Percentiles rank a stretch among this genome's conserved stretches.
Evolutionary conservation across 805 yeast species (phyloP).

Genomic region (Isabelozyma heimii): DNA sequence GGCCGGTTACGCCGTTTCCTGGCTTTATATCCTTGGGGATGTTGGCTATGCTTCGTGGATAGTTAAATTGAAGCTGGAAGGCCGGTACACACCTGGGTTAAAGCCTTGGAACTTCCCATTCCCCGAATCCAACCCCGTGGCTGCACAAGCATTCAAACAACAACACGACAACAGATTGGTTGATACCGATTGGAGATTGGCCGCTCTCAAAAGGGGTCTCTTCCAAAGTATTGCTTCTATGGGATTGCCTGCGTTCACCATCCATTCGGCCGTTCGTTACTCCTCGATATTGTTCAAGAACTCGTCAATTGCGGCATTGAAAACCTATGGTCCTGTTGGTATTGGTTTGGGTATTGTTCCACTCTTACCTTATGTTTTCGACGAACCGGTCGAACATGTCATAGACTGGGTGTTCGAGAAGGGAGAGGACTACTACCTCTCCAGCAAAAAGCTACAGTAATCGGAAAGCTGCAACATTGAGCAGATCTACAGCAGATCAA

Average conservation of each 20-base stretch:
- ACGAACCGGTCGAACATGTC: constrained; percentile 75
- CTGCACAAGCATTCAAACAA: constrained; percentile 29
- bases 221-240: constrained; percentile 81
- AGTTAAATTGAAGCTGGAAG: constrained; percentile 63
- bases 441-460: neutral
- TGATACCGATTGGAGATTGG: constrained; percentile 66
- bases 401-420: constrained; percentile 60
- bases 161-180: constrained; percentile 21
- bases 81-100: constrained; percentile 56
- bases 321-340: constrained; percentile 75
- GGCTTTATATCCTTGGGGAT: constrained; percentile 76
- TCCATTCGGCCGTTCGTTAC: constrained; percentile 72
- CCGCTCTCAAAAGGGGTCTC: constrained; percentile 66
- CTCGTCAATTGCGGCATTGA: constrained; percentile 44
- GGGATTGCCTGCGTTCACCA: constrained; percentile 86
- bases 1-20: constrained; percentile 68
- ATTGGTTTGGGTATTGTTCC: constrained; percentile 78
- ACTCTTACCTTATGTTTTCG: constrained; percentile 71
- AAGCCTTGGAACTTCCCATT: constrained; percentile 66
- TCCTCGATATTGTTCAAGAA: constrained; percentile 63
- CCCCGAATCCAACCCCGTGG: constrained; percentile 35
- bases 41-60: constrained; percentile 74
- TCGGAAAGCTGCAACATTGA: no score
- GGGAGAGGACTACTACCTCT: constrained; percentile 33
- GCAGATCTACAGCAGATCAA: no score